phyloP scores from a whole-genome alignment of 345 rosid genomes.

The Psidium friedrichsthalianum region DNA sequence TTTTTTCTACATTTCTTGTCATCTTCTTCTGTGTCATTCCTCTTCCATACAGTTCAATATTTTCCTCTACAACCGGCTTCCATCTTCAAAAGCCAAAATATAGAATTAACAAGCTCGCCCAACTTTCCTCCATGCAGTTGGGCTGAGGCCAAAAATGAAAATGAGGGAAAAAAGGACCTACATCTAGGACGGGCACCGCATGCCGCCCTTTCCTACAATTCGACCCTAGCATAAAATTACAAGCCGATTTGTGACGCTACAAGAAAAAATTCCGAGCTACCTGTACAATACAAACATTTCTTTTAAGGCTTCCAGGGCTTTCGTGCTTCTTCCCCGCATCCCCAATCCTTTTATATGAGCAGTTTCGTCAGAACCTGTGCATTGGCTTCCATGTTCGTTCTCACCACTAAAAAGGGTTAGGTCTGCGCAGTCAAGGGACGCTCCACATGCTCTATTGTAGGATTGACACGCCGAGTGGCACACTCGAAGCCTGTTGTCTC shows the following conservation, averaged over 20 bases:
- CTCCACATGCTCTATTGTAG: conserved; percentile 87
- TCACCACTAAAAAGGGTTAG: conserved; percentile 86
- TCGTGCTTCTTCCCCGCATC: not conserved
- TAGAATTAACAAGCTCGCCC: not conserved
- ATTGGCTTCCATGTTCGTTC: conserved; percentile 68
- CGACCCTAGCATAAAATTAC: conserved; percentile 16
- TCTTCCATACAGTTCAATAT: conserved; percentile 4
- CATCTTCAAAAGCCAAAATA: conserved; percentile 19
- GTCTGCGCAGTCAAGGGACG: conserved; percentile 93
- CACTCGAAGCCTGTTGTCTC: conserved; percentile 90
- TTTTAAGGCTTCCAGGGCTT: conserved; percentile 8
- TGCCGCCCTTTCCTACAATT: conserved; percentile 11
- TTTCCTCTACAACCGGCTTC: conserved; percentile 27
- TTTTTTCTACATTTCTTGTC: not conserved
- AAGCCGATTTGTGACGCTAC: not conserved
- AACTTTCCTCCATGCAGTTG: conserved; percentile 6
- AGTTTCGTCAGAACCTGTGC: conserved; percentile 72
- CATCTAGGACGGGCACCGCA: conserved; percentile 3
- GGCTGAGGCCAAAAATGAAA: conserved; percentile 7
- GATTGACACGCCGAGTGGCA: conserved; percentile 94
- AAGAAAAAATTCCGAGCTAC: conserved; percentile 1
- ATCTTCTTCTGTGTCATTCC: not conserved
- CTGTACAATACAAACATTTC: conserved; percentile 22
- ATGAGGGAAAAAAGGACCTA: conserved; percentile 4
- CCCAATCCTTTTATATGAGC: not conserved